Conservation (phyloP, 2,329 filamentous ascomycete species). For the Aspergillus sp. region DNA sequence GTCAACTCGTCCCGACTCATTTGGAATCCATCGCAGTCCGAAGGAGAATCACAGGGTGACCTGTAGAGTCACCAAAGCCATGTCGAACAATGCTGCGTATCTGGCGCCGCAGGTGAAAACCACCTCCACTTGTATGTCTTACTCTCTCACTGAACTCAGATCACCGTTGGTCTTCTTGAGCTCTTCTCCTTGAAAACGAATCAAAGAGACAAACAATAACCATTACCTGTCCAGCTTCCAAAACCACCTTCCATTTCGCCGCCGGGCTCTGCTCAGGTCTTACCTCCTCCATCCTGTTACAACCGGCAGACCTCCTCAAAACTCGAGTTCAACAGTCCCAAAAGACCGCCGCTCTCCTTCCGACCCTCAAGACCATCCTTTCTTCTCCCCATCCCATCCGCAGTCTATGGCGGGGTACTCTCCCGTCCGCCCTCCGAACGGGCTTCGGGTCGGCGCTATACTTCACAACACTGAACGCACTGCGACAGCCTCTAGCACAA, state of each 20-base stretch:
- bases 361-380: conserved; percentile 69
- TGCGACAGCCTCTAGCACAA: conserved; percentile 66
- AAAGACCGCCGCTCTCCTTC: conserved; percentile 62
- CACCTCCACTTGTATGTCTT: conserved; percentile 29
- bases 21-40: background rate
- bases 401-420: conserved; percentile 85
- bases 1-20: too few relatives aligned
- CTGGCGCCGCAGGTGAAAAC: conserved; percentile 29
- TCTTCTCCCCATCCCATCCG: conserved; percentile 65
- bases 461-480: conserved; percentile 81
- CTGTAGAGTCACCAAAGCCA: conserved; percentile 13
- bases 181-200: background rate
- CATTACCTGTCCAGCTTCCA: conserved; percentile 30
- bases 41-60: conserved; percentile 4
- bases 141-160: background rate
- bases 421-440: conserved; percentile 89
- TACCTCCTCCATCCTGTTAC: conserved; percentile 82
- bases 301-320: conserved; percentile 94
- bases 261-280: conserved; percentile 87
- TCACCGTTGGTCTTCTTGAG: too few relatives aligned
- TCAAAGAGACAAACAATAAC: background rate
- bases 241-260: conserved; percentile 72
- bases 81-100: conserved; percentile 33
- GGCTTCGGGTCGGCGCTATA: conserved; percentile 92
- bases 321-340: conserved; percentile 90